Evolutionary conservation across 805 yeast species (phyloP), one percentile per base, ranked within the genome.

Genomic region (Hanseniaspora nectarophila): DNA sequence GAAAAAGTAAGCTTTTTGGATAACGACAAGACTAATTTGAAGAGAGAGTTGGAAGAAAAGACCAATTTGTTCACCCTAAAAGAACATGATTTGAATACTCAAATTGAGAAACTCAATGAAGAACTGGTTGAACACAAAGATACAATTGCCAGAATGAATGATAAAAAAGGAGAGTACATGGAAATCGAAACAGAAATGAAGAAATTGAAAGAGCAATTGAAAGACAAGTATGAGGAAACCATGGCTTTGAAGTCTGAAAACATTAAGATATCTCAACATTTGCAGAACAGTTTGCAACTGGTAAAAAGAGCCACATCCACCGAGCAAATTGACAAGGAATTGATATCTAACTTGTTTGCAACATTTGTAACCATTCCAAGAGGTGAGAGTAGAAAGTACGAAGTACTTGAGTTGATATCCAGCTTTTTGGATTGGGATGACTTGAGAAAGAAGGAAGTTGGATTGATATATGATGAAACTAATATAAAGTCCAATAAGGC

Each of bases 321-420:
- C 7, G 85, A 81, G 46, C 75, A 82, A 8, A 87, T 90, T 1
- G 97, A 90, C 64, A 82, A 83, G 62, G 95, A 89, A 64, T 75
- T 92, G 55, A 79, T 92, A 5, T 82, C 96, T 2, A 92, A 92
- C 64, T 72, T 92, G 55, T 70, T 92, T 47, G 75, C 92, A 16
- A 85, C 92, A 52, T 92, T 89, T 67, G 74, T 92, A 16, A 82
- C 82, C 32, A 71, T 90, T 29, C 96, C 95, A 5, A 73, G 98
- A 55, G 95, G 92, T 1, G 99, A 92, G 64, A 76, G 95, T 8
- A 90, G 89, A 67, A 88, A 92, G 66, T 92, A 85, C 63, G 97
- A 92, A 71, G 95, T 92, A 4, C 72, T 92, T 45, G 85, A 79
- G 62, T 74, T 92, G 55, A 82, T 92, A 39, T 76, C 95, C 10